A percentile compares a stretch with the other conserved stretches of the same genome.
phyloP scores from a whole-genome alignment of 2,329 filamentous ascomycete genomes.

The Peltaster fructicola region DNA sequence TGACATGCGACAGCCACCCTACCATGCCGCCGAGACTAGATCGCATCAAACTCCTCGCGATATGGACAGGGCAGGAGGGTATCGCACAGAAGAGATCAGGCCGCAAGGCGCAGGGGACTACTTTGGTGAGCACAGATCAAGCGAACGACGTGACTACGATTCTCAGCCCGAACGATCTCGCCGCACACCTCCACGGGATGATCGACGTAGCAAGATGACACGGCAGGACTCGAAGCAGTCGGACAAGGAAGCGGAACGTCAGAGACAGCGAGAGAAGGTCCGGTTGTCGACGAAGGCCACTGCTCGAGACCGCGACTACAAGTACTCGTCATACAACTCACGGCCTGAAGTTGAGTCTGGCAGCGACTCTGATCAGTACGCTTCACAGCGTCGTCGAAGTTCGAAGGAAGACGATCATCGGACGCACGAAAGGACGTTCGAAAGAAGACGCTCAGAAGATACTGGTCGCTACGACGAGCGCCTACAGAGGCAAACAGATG shows the following conservation, averaged over 20 bases:
- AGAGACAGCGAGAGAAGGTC: conserved; percentile 22
- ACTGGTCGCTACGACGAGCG: conserved; percentile 11
- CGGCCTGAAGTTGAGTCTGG: conserved; percentile 14
- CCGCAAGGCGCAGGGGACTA: conserved; percentile 17
- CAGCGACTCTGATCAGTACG: conserved; percentile 14
- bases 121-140: conserved; percentile 19
- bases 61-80: conserved; percentile 6
- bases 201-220: conserved; percentile 6
- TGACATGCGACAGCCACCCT: conserved; percentile 16
- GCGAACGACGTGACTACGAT: conserved; percentile 22
- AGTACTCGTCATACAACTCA: conserved; percentile 19
- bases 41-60: conserved; percentile 11
- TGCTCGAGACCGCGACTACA: conserved; percentile 21
- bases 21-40: conserved; percentile 15
- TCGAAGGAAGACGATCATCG: conserved; percentile 11
- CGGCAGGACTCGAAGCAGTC: conserved; percentile 7
- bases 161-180: conserved; percentile 20
- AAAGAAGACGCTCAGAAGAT: too few relatives aligned
- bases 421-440: too few relatives aligned
- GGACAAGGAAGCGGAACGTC: conserved; percentile 19
- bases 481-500: conserved; percentile 9
- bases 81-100: conserved; percentile 17
- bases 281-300: conserved; percentile 23
- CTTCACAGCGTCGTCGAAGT: conserved; percentile 1
- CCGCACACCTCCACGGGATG: conserved; percentile 8